Evolutionary conservation across 2,329 filamentous ascomycete genomes (phyloP), one percentile per base, ranked within the genome.

Genomic region (Verticillium albo-atrum): DNA sequence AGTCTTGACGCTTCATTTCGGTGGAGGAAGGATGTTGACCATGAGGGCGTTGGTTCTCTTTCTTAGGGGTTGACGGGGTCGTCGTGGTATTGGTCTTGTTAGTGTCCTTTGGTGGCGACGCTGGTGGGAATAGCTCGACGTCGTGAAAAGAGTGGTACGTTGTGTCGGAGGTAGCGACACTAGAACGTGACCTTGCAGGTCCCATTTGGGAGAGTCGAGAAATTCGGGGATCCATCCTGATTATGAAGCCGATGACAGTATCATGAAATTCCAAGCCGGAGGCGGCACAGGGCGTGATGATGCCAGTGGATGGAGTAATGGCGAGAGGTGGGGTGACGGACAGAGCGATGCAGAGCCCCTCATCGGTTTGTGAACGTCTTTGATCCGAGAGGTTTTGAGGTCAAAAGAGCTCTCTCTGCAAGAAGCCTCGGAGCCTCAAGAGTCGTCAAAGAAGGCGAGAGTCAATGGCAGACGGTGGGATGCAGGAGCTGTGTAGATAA

Each of bases 101-200:
- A 20, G 42, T 50, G 57, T 58, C 54, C n/a, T 51, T 50, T 27
- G 69, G 68, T 15, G 68, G 67, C 4, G 73, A 66, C 52, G 68
- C 63, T 15, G 79, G 75, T 56, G 82, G 79, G 65, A 72, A 76
- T 3, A 79, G 64, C 62, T 83, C 81, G 27, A 77, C 70, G 58
- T 83, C 79, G 61, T 80, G 73, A 66, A 83, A 83, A 73, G 80
- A 83, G 68, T 83, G 80, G 68, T 83, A 83, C 4, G 79, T 82
- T 35, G 77, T 77, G 65, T 79, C 78, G 28, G 81, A 82, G 54
- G 71, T 71, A 56, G 78, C 76, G 62, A 77, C 68, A 67, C 76
- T 80, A 54, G 73, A 71, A 56, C 75, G 72, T 53, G 76, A 77
- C 34, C 65, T 64, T 23, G 71, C 68, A 53, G 68, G 68, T 9